phyloP scores from a whole-genome alignment of 169 alveolate species.

The Eimeria necatrix region DNA sequence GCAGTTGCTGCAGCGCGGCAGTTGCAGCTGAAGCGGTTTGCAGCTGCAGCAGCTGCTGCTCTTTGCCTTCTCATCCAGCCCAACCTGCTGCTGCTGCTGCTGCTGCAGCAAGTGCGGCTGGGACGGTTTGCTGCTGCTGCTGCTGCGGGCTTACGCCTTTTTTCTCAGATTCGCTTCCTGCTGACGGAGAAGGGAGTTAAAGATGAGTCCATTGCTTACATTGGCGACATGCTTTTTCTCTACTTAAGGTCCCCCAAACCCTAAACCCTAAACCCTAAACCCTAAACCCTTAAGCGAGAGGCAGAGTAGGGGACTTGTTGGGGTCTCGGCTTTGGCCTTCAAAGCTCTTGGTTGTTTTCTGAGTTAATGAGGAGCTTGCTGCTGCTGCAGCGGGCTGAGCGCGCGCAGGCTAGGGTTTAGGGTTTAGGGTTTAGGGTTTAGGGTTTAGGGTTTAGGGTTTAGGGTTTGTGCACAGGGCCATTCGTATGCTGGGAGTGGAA shows the following conservation, averaged over 20 bases:
- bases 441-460: constrained; percentile 42
- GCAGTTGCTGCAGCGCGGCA: neutral
- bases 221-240: constrained; percentile 43
- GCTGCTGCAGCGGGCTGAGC: neutral
- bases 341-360: neutral
- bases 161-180: constrained; percentile 20
- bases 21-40: constrained; percentile 19
- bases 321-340: neutral
- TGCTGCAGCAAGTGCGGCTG: neutral
- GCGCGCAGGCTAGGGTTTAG: neutral
- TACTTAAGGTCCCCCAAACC: constrained; percentile 15
- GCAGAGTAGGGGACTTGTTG: too few relatives aligned
- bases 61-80: too few relatives aligned
- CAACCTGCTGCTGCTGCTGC: neutral
- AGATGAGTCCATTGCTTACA: neutral
- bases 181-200: constrained; percentile 40
- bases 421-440: constrained; percentile 45
- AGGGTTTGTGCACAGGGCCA: constrained; percentile 47
- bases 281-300: neutral
- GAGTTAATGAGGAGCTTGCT: neutral
- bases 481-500: constrained; percentile 4
- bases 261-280: neutral
- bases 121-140: constrained; percentile 19
- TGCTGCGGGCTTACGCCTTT: neutral
- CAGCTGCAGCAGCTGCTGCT: neutral